Conservation (phyloP, 805 yeast species). For the fission yeast (Schizosaccharomyces pombe) region ASM294v3 CU329670.1:3571501-3572000, state of each 20-base stretch:
- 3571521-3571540: slow-evolving; percentile 9
- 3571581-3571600: slow-evolving; percentile 55
- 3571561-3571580: slow-evolving; percentile 47
- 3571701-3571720: slow-evolving; percentile 58
- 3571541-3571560: slow-evolving; percentile 15
- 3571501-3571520: background rate
- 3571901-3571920: slow-evolving; percentile 30
- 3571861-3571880: slow-evolving; percentile 36
- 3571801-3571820: slow-evolving; percentile 21
- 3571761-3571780: slow-evolving; percentile 53
- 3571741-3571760: slow-evolving; percentile 41
- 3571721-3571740: slow-evolving; percentile 44
- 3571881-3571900: slow-evolving; percentile 49
- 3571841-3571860: slow-evolving; percentile 57
- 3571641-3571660: slow-evolving; percentile 40
- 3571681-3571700: slow-evolving; percentile 43
- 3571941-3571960: slow-evolving; percentile 69
- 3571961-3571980: slow-evolving; percentile 25
- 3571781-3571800: slow-evolving; percentile 70
- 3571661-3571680: slow-evolving; percentile 75
- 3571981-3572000: slow-evolving; percentile 41
- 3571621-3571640: slow-evolving; percentile 49
- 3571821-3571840: slow-evolving; percentile 11
- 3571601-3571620: slow-evolving; percentile 60
- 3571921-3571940: slow-evolving; percentile 35